Evolutionary conservation across 805 yeast species (phyloP).

Genomic region (Kuraishia cidri): DNA sequence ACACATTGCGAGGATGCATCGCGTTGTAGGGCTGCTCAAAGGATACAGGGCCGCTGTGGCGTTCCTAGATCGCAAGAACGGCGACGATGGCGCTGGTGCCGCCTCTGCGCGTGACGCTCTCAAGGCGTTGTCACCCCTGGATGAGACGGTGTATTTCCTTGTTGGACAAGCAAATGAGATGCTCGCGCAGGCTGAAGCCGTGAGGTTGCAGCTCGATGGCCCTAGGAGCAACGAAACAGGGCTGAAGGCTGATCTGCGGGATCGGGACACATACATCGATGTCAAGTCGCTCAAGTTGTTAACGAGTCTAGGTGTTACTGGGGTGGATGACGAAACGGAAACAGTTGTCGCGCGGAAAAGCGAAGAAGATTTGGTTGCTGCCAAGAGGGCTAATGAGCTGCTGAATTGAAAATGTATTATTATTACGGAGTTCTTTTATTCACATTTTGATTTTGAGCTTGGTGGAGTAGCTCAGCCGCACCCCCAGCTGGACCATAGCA

Average conservation of each 20-base stretch:
- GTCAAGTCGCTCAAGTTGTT: neutral
- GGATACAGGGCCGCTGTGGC: neutral
- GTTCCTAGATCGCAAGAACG: neutral
- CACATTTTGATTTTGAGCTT: neutral
- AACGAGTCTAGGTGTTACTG: neutral
- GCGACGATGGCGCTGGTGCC: neutral
- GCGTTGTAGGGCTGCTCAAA: neutral
- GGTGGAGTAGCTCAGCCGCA: neutral
- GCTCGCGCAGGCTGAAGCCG: neutral
- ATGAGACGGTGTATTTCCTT: constrained; percentile 2
- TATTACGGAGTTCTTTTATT: too few species aligned
- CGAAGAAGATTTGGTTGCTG: too few species aligned
- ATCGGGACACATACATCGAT: neutral
- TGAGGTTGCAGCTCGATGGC: neutral
- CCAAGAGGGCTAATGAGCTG: too few species aligned
- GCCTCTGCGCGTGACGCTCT: neutral
- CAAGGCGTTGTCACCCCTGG: constrained; percentile 1
- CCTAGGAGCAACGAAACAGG: neutral
- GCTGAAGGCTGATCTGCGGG: neutral
- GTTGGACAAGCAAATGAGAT: constrained; percentile 1
- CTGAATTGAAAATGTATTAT: too few species aligned
- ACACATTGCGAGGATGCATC: neutral
- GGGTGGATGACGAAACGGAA: neutral
- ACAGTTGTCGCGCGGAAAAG: too few species aligned
- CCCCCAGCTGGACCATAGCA: neutral